Evolutionary conservation across 2,329 filamentous ascomycete genomes (phyloP), one percentile per base, ranked within the genome.

Genomic region (Polychaeton citri): DNA sequence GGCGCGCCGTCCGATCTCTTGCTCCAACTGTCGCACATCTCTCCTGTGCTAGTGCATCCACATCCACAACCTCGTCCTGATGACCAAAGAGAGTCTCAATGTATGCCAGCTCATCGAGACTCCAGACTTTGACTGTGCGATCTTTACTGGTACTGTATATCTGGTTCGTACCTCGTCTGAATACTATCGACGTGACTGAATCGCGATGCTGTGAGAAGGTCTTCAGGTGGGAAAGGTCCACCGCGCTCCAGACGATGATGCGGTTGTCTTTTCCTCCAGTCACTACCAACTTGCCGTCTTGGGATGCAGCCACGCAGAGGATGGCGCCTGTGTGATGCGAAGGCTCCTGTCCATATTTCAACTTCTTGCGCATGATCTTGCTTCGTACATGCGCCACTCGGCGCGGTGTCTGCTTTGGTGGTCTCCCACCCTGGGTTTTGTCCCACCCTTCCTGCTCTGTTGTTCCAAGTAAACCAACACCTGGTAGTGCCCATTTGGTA

Each of bases 21-120:
- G 85, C 81, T 37, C 90, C 90, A 13, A 94, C 90, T 42, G 80
- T 90, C 40, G 96, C 71, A 55, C 90, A 95, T 33, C 85, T 79
- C 59, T 96, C 90, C 48, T 86, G 77, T 2, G 80, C 78, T 43
- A 93, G 70, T 16, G 84, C 80, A 44, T 83, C 81, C 37, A 98
- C 74, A 52, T 86, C 83, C 24, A 88, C 70, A 4, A 96, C 81
- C 44, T 83, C 72, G 55, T 96, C 88, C 55, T 95, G 88, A 61
- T 98, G 90, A 31, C 90, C 90, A 54, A 95, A 96, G 0, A 98
- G 69, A 0, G 88, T 96, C 60, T 98, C 90, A 19, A 95, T 75
- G 53, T 96, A 98, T 32, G 88, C 85, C 42, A 94, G 70, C 56
- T 92, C 86, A 48, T 94, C 81, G 30, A 95, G 66, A 46, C 81